Conservation (phyloP, 768 basidiomycete species). For the Trametopsis cervina region DNA sequence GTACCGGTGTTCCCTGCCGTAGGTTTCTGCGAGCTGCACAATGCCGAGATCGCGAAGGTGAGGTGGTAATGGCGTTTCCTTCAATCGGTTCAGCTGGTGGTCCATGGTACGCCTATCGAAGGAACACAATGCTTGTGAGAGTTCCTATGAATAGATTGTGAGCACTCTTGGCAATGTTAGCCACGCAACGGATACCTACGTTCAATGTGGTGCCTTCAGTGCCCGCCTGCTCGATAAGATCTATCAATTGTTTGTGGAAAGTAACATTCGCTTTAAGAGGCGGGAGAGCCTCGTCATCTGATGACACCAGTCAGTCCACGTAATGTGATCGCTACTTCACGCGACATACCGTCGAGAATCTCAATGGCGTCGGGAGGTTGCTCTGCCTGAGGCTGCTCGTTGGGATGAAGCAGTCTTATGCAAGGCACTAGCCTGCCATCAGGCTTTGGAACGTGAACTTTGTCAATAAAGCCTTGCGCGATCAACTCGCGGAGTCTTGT, state of each 20-base stretch:
- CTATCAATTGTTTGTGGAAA: slow-evolving; percentile 75
- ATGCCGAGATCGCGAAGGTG: slow-evolving; percentile 71
- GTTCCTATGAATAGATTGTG: slow-evolving; percentile 39
- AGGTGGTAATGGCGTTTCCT: slow-evolving; percentile 53
- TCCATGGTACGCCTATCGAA: slow-evolving; percentile 83
- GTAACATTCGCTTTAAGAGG: slow-evolving; percentile 53
- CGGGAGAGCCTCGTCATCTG: slow-evolving; percentile 3
- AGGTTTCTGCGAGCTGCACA: slow-evolving; percentile 69
- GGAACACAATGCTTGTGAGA: slow-evolving; percentile 51
- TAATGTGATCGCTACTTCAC: not conserved
- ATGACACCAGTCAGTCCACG: not conserved
- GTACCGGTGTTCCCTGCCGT: slow-evolving; percentile 80
- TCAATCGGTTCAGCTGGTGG: slow-evolving; percentile 65
- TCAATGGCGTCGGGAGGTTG: slow-evolving; percentile 3
- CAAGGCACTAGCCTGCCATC: slow-evolving; percentile 56
- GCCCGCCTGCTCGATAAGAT: slow-evolving; percentile 63
- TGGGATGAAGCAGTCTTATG: slow-evolving; percentile 53
- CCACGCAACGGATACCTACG: slow-evolving; percentile 31
- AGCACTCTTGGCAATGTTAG: not conserved
- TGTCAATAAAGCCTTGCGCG: slow-evolving; percentile 67
- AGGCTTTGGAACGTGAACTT: slow-evolving; percentile 58
- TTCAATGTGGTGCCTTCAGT: slow-evolving; percentile 65
- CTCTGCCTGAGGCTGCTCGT: slow-evolving; percentile 20
- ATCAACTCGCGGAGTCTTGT: slow-evolving; percentile 67
- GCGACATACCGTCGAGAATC: slow-evolving; percentile 8